Evolutionary conservation across 179 eudicot species (phyloP).

Genomic region (Silene vulgaris): DNA sequence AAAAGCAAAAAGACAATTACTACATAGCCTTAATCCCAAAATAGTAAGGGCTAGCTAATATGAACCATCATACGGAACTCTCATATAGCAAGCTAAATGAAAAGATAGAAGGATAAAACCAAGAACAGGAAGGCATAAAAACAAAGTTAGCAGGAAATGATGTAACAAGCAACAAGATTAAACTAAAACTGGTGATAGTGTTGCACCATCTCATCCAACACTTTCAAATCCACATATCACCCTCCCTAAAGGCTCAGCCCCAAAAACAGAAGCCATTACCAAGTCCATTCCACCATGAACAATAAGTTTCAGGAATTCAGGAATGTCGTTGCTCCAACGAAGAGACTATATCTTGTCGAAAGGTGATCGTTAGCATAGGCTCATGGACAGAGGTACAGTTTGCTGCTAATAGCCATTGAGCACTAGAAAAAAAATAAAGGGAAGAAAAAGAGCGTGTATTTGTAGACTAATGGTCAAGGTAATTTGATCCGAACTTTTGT

Average conservation of each 20-base stretch:
- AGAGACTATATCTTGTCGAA: neutral
- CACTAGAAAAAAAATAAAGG: neutral
- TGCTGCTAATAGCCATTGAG: neutral
- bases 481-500: neutral
- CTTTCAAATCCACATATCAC: neutral
- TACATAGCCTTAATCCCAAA: neutral
- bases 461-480: neutral
- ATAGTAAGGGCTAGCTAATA: neutral
- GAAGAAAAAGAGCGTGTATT: neutral
- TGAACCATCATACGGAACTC: neutral
- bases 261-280: neutral
- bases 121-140: neutral
- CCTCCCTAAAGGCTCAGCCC: neutral
- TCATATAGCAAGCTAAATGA: neutral
- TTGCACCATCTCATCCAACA: neutral
- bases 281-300: neutral
- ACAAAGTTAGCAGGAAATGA: neutral
- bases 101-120: neutral
- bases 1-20: neutral
- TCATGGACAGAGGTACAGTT: neutral
- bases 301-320: slow-evolving; percentile 1
- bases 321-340: neutral
- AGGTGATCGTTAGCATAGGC: neutral
- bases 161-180: too few relatives aligned
- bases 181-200: neutral